A percentile compares a stretch with the other conserved stretches of the same genome.
phyloP scores from a whole-genome alignment of 2,329 filamentous ascomycete species.

The Moelleriella libera region DNA sequence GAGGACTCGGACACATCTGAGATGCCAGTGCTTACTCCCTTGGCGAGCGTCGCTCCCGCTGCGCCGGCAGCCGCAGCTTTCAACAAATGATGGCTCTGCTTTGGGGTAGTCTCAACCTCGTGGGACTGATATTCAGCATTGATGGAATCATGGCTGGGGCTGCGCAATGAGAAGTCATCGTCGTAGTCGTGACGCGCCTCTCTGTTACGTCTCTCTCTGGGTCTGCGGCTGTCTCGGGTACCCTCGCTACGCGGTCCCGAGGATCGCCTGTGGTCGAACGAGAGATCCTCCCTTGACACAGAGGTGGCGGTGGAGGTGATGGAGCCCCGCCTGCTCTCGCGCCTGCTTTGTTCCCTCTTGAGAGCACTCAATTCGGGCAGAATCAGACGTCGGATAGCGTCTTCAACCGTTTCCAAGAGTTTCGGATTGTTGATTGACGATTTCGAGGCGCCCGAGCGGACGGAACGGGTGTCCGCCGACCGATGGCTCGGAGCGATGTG shows the following conservation, averaged over 20 bases:
- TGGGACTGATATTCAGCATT: constrained; percentile 19
- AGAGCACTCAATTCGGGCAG: constrained; percentile 83
- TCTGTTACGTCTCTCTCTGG: constrained; percentile 31
- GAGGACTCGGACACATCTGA: constrained; percentile 28
- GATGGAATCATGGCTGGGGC: constrained; percentile 31
- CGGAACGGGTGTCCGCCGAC: constrained; percentile 39
- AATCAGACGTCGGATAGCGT: constrained; percentile 80
- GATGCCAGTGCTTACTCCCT: constrained; percentile 18
- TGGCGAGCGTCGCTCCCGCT: constrained; percentile 21
- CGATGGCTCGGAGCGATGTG: constrained; percentile 39
- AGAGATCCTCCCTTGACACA: constrained; percentile 37
- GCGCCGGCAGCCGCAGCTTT: constrained; percentile 31
- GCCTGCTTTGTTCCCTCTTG: constrained; percentile 77
- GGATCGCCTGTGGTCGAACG: constrained; percentile 47
- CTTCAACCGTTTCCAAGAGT: constrained; percentile 80
- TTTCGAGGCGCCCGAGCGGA: constrained; percentile 36
- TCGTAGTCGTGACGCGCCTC: constrained; percentile 42
- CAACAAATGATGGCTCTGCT: constrained; percentile 27
- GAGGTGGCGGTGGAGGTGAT: constrained; percentile 41
- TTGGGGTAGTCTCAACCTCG: constrained; percentile 29
- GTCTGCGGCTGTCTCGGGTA: constrained; percentile 36
- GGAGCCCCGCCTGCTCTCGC: constrained; percentile 56
- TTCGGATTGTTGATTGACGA: constrained; percentile 89
- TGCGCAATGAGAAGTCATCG: constrained; percentile 33
- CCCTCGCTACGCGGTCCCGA: constrained; percentile 37